Evolutionary conservation across 2,329 filamentous ascomycete genomes (phyloP).

Genomic region (Dendryphion nanum): DNA sequence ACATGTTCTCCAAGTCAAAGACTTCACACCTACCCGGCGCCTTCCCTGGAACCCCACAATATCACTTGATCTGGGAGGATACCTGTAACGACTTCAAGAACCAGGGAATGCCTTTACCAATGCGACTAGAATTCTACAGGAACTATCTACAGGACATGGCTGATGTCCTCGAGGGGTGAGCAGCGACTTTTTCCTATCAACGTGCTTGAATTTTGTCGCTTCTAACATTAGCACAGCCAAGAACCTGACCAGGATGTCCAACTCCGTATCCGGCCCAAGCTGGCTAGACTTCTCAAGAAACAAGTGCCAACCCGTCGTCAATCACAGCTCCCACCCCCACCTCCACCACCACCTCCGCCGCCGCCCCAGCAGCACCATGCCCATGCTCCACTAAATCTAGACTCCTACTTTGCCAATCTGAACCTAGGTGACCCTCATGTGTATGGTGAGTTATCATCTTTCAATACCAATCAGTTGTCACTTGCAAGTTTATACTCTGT

Average conservation of each 20-base stretch:
- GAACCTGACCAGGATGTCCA: slow-evolving; percentile 27
- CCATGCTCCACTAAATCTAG: slow-evolving; percentile 12
- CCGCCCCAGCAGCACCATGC: no score
- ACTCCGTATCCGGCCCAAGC: slow-evolving; percentile 21
- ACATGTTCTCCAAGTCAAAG: slow-evolving; percentile 39
- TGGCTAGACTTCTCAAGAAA: slow-evolving; percentile 34
- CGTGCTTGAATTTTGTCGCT: slow-evolving; percentile 2
- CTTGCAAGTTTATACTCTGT: no score
- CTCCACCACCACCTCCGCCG: background rate
- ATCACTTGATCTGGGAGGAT: slow-evolving; percentile 52
- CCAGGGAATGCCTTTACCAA: slow-evolving; percentile 47
- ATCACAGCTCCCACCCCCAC: background rate
- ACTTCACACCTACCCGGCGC: slow-evolving; percentile 29
- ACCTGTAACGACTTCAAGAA: slow-evolving; percentile 47
- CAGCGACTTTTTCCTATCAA: no score
- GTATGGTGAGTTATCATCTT: no score
- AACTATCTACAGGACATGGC: slow-evolving; percentile 47
- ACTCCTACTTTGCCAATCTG: slow-evolving; percentile 32
- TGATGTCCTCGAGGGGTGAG: slow-evolving; percentile 49
- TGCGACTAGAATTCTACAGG: slow-evolving; percentile 52
- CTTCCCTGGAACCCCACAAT: slow-evolving; percentile 40
- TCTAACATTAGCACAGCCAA: slow-evolving; percentile 23
- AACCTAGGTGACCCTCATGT: slow-evolving; percentile 19
- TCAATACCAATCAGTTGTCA: no score
- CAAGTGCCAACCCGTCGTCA: slow-evolving; percentile 32